These are phyloP conservation scores for Ceratocystis harringtonii DNA, from an alignment of 2,329 filamentous ascomycete genomes.

Conservation along the genomic window DNA sequence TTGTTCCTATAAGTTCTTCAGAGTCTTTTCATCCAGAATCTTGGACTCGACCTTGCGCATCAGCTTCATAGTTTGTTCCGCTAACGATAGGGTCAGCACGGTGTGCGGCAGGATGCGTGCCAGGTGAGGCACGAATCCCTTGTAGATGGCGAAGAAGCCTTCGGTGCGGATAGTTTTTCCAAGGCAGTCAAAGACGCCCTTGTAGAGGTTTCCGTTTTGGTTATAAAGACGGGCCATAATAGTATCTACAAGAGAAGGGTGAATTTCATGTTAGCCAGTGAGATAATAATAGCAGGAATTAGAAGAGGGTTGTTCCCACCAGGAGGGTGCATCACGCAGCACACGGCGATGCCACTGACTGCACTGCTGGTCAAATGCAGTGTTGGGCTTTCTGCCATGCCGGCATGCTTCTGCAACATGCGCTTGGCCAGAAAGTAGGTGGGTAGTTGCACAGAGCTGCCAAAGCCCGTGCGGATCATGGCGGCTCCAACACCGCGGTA, in stretches of 20 bases:
- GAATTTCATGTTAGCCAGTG: not conserved
- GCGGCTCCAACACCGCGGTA: conserved; percentile 86
- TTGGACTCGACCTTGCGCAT: conserved; percentile 60
- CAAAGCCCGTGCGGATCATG: conserved; percentile 92
- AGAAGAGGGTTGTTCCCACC: conserved; percentile 34
- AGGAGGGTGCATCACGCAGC: conserved; percentile 94
- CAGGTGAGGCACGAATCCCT: conserved; percentile 90
- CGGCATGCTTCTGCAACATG: conserved; percentile 62
- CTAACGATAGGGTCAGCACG: conserved; percentile 78
- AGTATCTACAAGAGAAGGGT: conserved; percentile 43
- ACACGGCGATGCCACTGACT: conserved; percentile 87
- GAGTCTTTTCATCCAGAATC: conserved; percentile 32
- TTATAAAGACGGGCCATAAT: conserved; percentile 99
- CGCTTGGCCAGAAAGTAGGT: conserved; percentile 98
- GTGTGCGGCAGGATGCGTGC: conserved; percentile 92
- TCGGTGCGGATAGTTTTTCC: conserved; percentile 84
- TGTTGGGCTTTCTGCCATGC: conserved; percentile 78
- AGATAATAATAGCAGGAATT: not conserved
- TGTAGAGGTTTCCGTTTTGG: conserved; percentile 95
- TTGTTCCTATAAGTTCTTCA: conserved; percentile 22
- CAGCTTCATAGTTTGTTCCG: conserved; percentile 93
- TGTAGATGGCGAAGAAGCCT: conserved; percentile 86
- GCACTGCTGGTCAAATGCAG: conserved; percentile 82
- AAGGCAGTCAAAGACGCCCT: conserved; percentile 80
- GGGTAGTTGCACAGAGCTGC: conserved; percentile 86